These are phyloP conservation scores for Mortierella claussenii DNA, from an alignment of 192 early-diverging fungal species.

Conservation along the genomic window DNA sequence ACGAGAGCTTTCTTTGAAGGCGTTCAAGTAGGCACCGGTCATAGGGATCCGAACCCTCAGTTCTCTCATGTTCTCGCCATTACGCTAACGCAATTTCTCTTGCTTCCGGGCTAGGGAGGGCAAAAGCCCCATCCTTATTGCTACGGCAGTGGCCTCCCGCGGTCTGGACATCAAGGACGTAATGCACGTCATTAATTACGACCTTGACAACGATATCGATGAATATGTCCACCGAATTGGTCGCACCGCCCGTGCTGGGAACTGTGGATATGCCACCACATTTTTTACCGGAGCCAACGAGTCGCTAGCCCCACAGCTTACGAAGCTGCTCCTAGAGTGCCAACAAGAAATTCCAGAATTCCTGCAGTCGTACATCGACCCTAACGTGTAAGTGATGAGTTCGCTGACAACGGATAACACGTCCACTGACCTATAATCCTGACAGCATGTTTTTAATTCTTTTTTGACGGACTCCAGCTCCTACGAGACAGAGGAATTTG, in stretches of 20 bases:
- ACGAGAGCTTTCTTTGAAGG: conserved; percentile 76
- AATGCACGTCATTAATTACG: conserved; percentile 89
- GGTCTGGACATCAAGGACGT: conserved; percentile 93
- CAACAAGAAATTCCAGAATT: conserved; percentile 70
- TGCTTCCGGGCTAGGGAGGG: conserved; percentile 33
- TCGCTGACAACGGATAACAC: no score
- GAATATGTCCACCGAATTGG: conserved; percentile 92
- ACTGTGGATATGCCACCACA: conserved; percentile 64
- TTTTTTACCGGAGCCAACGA: conserved; percentile 60
- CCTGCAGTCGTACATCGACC: conserved; percentile 17
- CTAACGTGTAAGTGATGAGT: conserved; percentile 29
- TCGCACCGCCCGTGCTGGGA: conserved; percentile 72
- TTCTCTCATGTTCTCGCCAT: no score
- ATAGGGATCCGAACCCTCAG: no score
- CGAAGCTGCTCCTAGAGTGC: conserved; percentile 62
- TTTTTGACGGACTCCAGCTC: no score
- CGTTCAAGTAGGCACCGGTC: conserved; percentile 70
- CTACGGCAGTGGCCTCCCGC: conserved; percentile 90
- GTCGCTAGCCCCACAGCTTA: conserved; percentile 56
- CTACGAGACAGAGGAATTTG: no score
- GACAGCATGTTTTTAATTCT: no score
- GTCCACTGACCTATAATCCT: no score
- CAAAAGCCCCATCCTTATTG: conserved; percentile 76
- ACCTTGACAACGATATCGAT: conserved; percentile 83
- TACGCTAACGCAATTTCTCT: background rate